These are phyloP conservation scores for Lentinula lateritia DNA, from an alignment of 768 basidiomycete species.

Conservation along the genomic window DNA sequence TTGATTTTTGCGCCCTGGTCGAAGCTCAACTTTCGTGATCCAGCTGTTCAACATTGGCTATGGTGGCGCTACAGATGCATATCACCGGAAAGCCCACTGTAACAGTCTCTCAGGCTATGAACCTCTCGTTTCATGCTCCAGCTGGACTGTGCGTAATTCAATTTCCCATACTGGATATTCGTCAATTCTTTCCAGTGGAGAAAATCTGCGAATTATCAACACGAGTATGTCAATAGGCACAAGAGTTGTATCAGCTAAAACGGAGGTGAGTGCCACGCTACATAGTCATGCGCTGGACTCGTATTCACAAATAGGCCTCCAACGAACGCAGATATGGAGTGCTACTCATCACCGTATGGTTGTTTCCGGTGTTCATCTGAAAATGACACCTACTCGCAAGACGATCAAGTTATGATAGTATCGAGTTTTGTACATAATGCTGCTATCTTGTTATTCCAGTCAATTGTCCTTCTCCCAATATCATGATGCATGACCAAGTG, in stretches of 20 bases:
- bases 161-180: no score
- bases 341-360: slow-evolving; percentile 44
- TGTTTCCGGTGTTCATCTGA: slow-evolving; percentile 49
- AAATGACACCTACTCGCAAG: slow-evolving; percentile 41
- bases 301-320: no score
- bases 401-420: background rate
- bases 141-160: slow-evolving; percentile 18
- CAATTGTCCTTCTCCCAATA: no score
- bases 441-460: no score
- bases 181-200: background rate
- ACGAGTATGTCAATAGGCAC: background rate
- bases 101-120: slow-evolving; percentile 27
- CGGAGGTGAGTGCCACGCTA: background rate
- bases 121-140: slow-evolving; percentile 25
- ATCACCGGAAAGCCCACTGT: background rate
- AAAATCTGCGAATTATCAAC: background rate
- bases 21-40: no score
- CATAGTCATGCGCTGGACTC: no score
- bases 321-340: slow-evolving; percentile 47
- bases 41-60: background rate
- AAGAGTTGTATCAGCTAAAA: background rate
- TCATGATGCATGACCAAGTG: no score
- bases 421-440: no score
- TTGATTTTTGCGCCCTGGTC: background rate
- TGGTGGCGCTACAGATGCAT: background rate